Conservation (phyloP, 2,329 filamentous ascomycete genomes). For the Trichoderma sp. region DNA sequence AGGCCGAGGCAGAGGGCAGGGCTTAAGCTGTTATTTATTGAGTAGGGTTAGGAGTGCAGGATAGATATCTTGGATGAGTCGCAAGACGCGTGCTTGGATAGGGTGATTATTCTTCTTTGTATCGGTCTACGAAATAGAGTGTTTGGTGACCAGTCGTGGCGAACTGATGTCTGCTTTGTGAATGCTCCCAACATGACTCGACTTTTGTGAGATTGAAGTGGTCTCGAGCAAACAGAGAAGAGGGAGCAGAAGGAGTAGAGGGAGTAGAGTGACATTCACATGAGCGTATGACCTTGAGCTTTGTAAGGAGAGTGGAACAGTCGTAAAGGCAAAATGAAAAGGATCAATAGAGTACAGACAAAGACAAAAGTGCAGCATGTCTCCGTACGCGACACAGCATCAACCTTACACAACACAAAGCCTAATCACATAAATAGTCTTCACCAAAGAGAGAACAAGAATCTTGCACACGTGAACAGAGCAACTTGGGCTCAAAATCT, state of each 20-base stretch:
- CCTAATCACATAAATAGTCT: not conserved
- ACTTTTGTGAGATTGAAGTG: too few species aligned
- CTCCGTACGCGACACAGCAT: too few species aligned
- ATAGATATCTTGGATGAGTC: not conserved
- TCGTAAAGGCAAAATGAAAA: too few species aligned
- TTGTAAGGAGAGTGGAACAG: too few species aligned
- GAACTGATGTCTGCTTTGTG: not conserved
- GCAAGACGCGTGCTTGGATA: not conserved
- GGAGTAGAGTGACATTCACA: too few species aligned
- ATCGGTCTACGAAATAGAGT: not conserved
- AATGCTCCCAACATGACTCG: too few species aligned
- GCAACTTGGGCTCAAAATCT: constrained; percentile 28
- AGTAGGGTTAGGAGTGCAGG: not conserved
- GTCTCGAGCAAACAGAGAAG: too few species aligned
- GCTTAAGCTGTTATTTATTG: not conserved
- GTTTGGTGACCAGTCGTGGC: not conserved
- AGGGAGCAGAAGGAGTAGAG: too few species aligned
- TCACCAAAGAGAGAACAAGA: not conserved
- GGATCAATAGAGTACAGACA: too few species aligned
- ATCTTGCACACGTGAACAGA: constrained; percentile 22
- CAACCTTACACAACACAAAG: not conserved
- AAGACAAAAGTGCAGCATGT: too few species aligned
- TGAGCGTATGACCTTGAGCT: too few species aligned
- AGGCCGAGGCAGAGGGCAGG: not conserved
- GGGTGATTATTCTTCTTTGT: not conserved